Conservation (phyloP, 306 rosid species). For the Castanea sativa region DNA sequence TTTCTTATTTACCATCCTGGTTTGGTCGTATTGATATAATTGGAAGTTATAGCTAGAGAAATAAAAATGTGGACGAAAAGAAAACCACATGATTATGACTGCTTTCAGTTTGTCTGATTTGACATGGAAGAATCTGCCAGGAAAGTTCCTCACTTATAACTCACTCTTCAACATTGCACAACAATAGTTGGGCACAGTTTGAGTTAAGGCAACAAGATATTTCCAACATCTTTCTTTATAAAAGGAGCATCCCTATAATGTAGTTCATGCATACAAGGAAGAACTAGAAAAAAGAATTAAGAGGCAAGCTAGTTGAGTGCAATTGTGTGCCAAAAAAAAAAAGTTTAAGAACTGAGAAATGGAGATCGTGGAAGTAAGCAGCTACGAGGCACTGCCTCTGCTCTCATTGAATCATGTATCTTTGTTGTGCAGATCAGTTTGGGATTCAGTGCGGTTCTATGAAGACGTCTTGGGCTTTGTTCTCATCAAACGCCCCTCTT, state of each 20-base stretch:
- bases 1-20: neutral
- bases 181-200: neutral
- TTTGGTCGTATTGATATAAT: neutral
- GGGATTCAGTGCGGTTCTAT: conserved; percentile 66
- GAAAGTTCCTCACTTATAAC: conserved; percentile 50
- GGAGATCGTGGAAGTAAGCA: conserved; percentile 70
- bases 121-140: conserved; percentile 40
- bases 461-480: conserved; percentile 73
- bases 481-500: conserved; percentile 79
- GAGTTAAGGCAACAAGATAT: neutral
- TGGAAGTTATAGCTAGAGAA: neutral
- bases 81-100: neutral
- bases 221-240: conserved; percentile 27
- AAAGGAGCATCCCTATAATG: conserved; percentile 25
- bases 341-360: conserved; percentile 18
- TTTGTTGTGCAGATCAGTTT: conserved; percentile 63
- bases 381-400: conserved; percentile 57
- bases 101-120: conserved; percentile 15
- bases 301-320: conserved; percentile 8
- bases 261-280: conserved; percentile 24
- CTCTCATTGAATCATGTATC: conserved; percentile 77
- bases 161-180: conserved; percentile 8
- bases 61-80: neutral
- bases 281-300: conserved; percentile 4
- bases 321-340: neutral